These are phyloP conservation scores for Neurospora sp. DNA, from an alignment of 495 filamentous ascomycete species.

Conservation along the genomic window DNA sequence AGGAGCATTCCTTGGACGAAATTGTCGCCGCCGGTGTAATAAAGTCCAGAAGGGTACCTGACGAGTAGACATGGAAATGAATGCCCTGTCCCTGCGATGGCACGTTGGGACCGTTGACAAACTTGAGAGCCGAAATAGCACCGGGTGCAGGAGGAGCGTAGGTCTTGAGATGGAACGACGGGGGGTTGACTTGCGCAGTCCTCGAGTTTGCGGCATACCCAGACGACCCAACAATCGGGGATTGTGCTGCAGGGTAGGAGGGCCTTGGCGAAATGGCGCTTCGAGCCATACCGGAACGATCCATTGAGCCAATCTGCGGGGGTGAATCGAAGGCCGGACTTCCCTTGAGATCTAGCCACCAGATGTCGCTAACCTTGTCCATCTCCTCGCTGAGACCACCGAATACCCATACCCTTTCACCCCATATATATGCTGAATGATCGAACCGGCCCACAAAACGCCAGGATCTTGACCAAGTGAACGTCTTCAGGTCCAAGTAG, in stretches of 20 bases:
- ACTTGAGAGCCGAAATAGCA: constrained; percentile 79
- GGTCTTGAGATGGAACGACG: constrained; percentile 55
- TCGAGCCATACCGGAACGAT: constrained; percentile 25
- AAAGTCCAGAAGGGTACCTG: constrained; percentile 84
- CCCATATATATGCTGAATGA: constrained; percentile 82
- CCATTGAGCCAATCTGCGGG: constrained; percentile 56
- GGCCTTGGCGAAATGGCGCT: constrained; percentile 34
- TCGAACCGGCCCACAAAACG: constrained; percentile 89
- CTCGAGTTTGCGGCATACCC: constrained; percentile 85
- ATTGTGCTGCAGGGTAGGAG: constrained; percentile 26
- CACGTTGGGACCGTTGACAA: constrained; percentile 77
- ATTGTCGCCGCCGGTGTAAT: constrained; percentile 85
- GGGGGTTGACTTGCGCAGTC: constrained; percentile 68
- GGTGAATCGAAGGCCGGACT: constrained; percentile 72
- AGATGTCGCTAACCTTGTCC: constrained; percentile 89
- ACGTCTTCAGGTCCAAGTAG: constrained; percentile 93
- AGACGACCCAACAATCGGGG: constrained; percentile 44
- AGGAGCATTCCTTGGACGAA: constrained; percentile 69
- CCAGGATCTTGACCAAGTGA: constrained; percentile 96
- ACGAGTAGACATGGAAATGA: constrained; percentile 92
- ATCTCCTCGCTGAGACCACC: constrained; percentile 88
- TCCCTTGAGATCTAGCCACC: constrained; percentile 91
- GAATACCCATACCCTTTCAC: constrained; percentile 91
- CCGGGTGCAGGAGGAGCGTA: constrained; percentile 64
- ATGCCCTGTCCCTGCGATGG: constrained; percentile 80